phyloP scores from a whole-genome alignment of 768 basidiomycete genomes.

The Dentipellis sp. region DNA sequence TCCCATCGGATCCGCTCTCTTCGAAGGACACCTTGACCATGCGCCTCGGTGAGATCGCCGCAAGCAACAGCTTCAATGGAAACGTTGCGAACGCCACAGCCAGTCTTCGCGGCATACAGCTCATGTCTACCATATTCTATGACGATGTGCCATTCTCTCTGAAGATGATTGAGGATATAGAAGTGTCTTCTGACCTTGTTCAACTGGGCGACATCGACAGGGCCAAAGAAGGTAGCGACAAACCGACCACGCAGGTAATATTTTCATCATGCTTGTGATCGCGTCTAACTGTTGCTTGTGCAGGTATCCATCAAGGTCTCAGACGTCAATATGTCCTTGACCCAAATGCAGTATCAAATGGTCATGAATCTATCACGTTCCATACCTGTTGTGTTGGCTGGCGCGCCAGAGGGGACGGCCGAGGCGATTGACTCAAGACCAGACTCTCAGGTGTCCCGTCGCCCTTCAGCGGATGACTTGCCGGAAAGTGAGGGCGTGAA shows the following conservation, averaged over 20 bases:
- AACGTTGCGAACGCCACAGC: constrained; percentile 56
- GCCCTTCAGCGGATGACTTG: constrained; percentile 4
- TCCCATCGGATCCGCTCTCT: constrained; percentile 59
- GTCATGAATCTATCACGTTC: constrained; percentile 58
- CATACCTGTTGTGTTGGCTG: constrained; percentile 56
- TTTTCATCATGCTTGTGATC: not conserved
- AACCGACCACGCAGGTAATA: constrained; percentile 71
- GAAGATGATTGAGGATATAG: constrained; percentile 89
- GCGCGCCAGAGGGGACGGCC: constrained; percentile 32
- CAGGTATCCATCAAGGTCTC: constrained; percentile 71
- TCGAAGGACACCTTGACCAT: constrained; percentile 68
- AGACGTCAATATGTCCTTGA: constrained; percentile 76
- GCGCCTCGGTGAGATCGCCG: constrained; percentile 82
- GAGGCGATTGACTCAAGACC: constrained; percentile 16
- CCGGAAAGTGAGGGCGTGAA: constrained; percentile 15
- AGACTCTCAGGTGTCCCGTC: constrained; percentile 8
- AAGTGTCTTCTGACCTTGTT: constrained; percentile 56
- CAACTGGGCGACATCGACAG: constrained; percentile 54
- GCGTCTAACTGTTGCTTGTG: not conserved
- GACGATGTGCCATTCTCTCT: constrained; percentile 43
- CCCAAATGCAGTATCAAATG: constrained; percentile 73
- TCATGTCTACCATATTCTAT: constrained; percentile 56
- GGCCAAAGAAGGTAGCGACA: constrained; percentile 22
- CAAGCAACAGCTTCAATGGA: constrained; percentile 63
- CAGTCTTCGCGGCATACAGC: constrained; percentile 73